Percentiles rank a stretch among this genome's conserved stretches.
Conservation (phyloP, 2,329 filamentous ascomycete genomes). For the Penicillium sp. region DNA sequence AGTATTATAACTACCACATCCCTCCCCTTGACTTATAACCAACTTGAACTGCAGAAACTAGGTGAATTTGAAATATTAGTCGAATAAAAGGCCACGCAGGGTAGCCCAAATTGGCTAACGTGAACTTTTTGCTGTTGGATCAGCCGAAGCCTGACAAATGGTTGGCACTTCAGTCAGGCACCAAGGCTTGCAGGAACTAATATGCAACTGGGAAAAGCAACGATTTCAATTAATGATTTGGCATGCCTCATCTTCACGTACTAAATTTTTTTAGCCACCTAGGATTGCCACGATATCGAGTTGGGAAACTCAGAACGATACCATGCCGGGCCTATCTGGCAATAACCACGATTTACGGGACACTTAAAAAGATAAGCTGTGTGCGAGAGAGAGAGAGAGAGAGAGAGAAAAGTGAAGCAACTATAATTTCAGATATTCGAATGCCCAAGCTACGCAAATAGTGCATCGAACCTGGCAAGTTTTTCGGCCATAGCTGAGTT, state of each 20-base stretch:
- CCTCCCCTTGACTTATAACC: neutral
- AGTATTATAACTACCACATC: neutral
- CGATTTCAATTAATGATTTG: neutral
- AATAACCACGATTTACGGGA: too few relatives aligned
- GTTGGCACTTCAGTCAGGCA: slow-evolving; percentile 14
- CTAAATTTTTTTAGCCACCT: neutral
- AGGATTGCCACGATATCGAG: too few relatives aligned
- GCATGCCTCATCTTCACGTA: neutral
- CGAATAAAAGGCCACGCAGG: neutral
- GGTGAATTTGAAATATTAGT: neutral
- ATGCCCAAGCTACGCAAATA: too few relatives aligned
- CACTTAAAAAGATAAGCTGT: too few relatives aligned
- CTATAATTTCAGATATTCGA: too few relatives aligned
- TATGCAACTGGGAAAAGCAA: slow-evolving; percentile 3
- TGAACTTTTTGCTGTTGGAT: neutral
- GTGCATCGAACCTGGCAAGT: neutral
- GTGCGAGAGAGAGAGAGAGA: too few relatives aligned
- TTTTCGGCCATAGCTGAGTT: too few relatives aligned
- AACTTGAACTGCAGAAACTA: neutral
- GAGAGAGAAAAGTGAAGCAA: too few relatives aligned
- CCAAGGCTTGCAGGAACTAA: slow-evolving; percentile 19
- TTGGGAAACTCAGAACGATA: too few relatives aligned
- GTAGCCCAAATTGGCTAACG: neutral
- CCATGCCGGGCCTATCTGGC: too few relatives aligned
- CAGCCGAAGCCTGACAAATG: slow-evolving; percentile 9